Evolutionary conservation across 1,139 yeast genomes (phyloP).

Genomic region (Yamadazyma blattariae): DNA sequence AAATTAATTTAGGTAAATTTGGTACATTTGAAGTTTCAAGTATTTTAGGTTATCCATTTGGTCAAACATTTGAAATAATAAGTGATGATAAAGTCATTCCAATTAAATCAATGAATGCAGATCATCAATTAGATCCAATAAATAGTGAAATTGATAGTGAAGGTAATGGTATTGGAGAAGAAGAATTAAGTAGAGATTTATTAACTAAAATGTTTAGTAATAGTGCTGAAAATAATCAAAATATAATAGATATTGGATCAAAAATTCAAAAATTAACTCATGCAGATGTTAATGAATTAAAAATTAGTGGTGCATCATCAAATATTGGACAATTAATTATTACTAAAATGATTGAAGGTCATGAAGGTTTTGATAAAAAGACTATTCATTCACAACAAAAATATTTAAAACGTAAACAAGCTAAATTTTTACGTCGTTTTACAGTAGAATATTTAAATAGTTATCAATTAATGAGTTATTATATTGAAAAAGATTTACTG

Average conservation of each 20-base stretch:
- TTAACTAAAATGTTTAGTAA: slow-evolving; percentile 40
- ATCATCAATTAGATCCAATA: slow-evolving; percentile 19
- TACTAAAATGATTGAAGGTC: slow-evolving; percentile 76
- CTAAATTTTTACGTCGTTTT: slow-evolving; percentile 83
- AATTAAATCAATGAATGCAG: slow-evolving; percentile 35
- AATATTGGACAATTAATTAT: slow-evolving; percentile 79
- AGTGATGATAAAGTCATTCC: slow-evolving; percentile 55
- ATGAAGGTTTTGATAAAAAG: slow-evolving; percentile 83
- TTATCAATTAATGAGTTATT: slow-evolving; percentile 70
- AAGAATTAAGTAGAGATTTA: slow-evolving; percentile 33
- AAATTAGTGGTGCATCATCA: slow-evolving; percentile 60
- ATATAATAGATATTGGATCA: slow-evolving; percentile 70
- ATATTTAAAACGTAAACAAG: slow-evolving; percentile 86
- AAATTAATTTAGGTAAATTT: slow-evolving; percentile 81
- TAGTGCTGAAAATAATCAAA: slow-evolving; percentile 64
- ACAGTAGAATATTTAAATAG: slow-evolving; percentile 79
- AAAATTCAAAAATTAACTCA: slow-evolving; percentile 70
- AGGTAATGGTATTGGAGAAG: slow-evolving; percentile 17
- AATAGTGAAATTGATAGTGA: slow-evolving; percentile 24
- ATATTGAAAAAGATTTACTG: slow-evolving; percentile 67
- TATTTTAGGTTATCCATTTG: slow-evolving; percentile 78
- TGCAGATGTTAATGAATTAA: slow-evolving; percentile 78
- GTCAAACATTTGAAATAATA: slow-evolving; percentile 83
- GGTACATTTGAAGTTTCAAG: slow-evolving; percentile 78
- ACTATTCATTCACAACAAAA: slow-evolving; percentile 90